A percentile compares a stretch with the other conserved stretches of the same genome.
phyloP scores from a whole-genome alignment of 2,329 filamentous ascomycete genomes.

The Parasarocladium wereldwijsianum region DNA sequence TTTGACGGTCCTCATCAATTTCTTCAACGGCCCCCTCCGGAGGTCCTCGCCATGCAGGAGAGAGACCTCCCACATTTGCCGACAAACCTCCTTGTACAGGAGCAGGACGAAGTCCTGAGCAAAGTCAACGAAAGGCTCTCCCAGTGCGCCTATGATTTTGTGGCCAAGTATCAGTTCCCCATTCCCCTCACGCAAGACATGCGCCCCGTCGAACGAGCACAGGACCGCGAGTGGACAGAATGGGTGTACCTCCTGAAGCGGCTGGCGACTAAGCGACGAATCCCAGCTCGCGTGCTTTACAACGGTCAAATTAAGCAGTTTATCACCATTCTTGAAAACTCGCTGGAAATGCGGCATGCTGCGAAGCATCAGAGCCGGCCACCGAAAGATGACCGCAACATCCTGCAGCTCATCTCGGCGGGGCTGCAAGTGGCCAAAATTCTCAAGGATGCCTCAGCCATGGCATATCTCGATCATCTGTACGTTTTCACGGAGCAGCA shows the following conservation, averaged over 20 bases:
- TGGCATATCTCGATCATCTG: conserved; percentile 68
- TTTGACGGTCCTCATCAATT: conserved; percentile 82
- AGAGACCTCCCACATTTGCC: conserved; percentile 69
- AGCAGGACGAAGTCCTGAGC: conserved; percentile 68
- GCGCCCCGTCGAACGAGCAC: conserved; percentile 57
- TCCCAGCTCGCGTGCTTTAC: conserved; percentile 71
- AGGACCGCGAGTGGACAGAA: conserved; percentile 79
- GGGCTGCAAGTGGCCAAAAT: conserved; percentile 82
- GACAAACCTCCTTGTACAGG: conserved; percentile 67
- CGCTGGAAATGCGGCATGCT: conserved; percentile 73
- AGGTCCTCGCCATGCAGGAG: conserved; percentile 62
- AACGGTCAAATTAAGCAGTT: conserved; percentile 87
- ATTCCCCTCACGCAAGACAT: conserved; percentile 74
- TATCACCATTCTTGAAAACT: conserved; percentile 78
- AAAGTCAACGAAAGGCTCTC: conserved; percentile 75
- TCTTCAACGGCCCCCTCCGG: conserved; percentile 55
- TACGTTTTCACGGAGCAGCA: conserved; percentile 71
- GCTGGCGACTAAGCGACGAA: conserved; percentile 71
- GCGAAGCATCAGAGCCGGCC: conserved; percentile 72
- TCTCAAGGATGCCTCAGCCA: conserved; percentile 67
- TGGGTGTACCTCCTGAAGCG: conserved; percentile 82
- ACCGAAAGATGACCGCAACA: conserved; percentile 77
- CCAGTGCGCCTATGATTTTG: conserved; percentile 78
- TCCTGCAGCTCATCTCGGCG: conserved; percentile 74
- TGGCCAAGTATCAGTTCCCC: conserved; percentile 82